Base-by-base conservation (phyloP, 345 rosid genomes). In the Leavenworthia alabamica region DNA sequence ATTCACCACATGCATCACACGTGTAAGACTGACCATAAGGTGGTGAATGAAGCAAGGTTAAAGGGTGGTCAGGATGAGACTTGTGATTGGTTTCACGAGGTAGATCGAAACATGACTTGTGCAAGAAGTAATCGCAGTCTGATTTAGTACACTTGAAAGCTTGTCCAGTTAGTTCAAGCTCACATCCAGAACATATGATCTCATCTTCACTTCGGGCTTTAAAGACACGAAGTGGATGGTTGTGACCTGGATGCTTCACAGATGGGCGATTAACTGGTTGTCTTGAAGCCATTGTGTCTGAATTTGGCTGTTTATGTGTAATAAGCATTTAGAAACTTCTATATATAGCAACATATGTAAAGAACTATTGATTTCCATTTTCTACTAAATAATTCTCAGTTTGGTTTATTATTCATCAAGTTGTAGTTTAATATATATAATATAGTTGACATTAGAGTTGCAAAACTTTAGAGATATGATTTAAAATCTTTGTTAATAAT, bases 101-200 rank as follows among this genome's bases (percentile, higher is more conserved):
- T 23, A 23, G 50, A n/a, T 47, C 58, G 12, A 67, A 67, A 39
- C 71, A 67, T 67, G 71, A 57, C 50, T 67, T 67, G 72, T 67
- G 72, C 16, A 67, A 40, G 33, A 57, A 27, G 64, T 37, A 67
- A 27, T 57, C 64, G 11, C 72, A 67, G 5, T 67, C 64, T 2
- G 63, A 57, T 41, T 67, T 67, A 1, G 22, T 57, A 13, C 71
- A 67, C 17, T 67, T 47, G 58, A 67, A 67, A 23, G 64, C 64
- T 46, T 47, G 64, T 39, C 64, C 58, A 23, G 24, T 23, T 23
- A 23, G 24, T 2, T 23, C 24, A 4, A 23, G 24, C 24, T 23
- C 24, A 4, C 24, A 23, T 23, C 24, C 24, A 23, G 24, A 23
- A 4, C 24, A 23, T 2, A 23, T 23, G 24, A 23, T 23, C 24